A percentile compares a stretch with the other conserved stretches of the same genome.
These are phyloP conservation scores for Millerozyma acaciae DNA, from an alignment of 805 yeast genomes.

Conservation along the genomic window DNA sequence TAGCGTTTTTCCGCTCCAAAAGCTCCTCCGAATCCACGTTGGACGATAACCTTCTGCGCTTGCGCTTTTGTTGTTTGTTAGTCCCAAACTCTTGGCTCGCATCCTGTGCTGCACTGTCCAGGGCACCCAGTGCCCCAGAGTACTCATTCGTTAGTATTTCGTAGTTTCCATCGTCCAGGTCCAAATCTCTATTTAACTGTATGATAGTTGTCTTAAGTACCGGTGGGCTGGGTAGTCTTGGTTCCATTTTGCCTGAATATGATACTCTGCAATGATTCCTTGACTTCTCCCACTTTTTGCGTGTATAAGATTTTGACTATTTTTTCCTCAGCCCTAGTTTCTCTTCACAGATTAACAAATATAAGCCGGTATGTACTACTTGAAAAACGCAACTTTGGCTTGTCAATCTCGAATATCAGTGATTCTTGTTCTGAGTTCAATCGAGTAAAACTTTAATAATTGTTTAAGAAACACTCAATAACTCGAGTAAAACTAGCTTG, in stretches of 20 bases:
- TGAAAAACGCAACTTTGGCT: no score
- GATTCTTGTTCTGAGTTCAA: no score
- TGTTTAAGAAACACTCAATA: no score
- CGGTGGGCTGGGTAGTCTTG: conserved; percentile 35
- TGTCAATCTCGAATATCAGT: no score
- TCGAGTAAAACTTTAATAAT: no score
- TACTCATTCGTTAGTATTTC: conserved; percentile 42
- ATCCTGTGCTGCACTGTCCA: conserved; percentile 1
- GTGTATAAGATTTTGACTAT: neutral
- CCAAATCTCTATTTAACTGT: conserved; percentile 41
- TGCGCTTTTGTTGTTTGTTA: conserved; percentile 19
- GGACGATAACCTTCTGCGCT: conserved; percentile 37
- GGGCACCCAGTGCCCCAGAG: conserved; percentile 7
- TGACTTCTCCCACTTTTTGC: neutral
- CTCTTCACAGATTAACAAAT: no score
- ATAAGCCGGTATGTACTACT: no score
- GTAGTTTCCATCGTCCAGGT: conserved; percentile 38
- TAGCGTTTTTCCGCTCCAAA: conserved; percentile 39
- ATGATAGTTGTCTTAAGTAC: conserved; percentile 42
- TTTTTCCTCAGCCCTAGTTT: no score
- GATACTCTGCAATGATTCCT: neutral
- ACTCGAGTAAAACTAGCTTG: no score
- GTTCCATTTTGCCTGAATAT: conserved; percentile 2
- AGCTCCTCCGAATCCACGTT: conserved; percentile 38
- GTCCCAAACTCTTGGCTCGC: conserved; percentile 2